A percentile compares a stretch with the other conserved stretches of the same genome.
These are phyloP conservation scores for Nannizziopsis barbatae DNA, from an alignment of 2,329 filamentous ascomycete genomes.

Conservation along the genomic window DNA sequence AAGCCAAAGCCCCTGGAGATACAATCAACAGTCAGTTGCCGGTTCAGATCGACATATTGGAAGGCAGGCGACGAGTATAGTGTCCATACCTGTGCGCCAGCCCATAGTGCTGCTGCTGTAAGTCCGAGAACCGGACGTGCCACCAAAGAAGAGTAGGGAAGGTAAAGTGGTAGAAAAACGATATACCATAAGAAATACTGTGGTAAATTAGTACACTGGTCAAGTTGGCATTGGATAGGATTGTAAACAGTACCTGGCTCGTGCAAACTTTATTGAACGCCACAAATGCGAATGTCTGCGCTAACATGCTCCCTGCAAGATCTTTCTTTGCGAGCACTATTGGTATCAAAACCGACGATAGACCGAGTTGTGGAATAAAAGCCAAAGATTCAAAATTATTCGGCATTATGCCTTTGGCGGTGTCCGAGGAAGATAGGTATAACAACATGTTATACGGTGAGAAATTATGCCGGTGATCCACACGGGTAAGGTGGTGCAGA, in stretches of 20 bases:
- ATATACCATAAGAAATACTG: slow-evolving; percentile 99
- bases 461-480: slow-evolving; percentile 97
- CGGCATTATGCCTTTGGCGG: slow-evolving; percentile 26
- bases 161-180: slow-evolving; percentile 81
- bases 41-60: not conserved
- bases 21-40: not conserved
- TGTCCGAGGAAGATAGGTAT: slow-evolving; percentile 65
- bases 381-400: slow-evolving; percentile 61
- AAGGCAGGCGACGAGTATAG: not conserved
- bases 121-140: slow-evolving; percentile 50
- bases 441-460: slow-evolving; percentile 89
- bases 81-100: slow-evolving; percentile 52
- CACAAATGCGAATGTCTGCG: slow-evolving; percentile 94
- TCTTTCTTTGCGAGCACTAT: slow-evolving; percentile 68
- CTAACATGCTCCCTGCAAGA: slow-evolving; percentile 73
- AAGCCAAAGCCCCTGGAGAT: slow-evolving; percentile 51
- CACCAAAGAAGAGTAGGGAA: slow-evolving; percentile 67
- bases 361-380: slow-evolving; percentile 75
- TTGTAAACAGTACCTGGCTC: slow-evolving; percentile 58
- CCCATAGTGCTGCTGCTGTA: slow-evolving; percentile 58
- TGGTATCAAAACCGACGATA: slow-evolving; percentile 67
- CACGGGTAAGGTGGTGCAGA: slow-evolving; percentile 80
- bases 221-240: no score
- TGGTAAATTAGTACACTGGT: no score
- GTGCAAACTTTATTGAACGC: slow-evolving; percentile 99